Base-by-base conservation (phyloP, 164 flowering plant genomes). In the Vitis rupestris region DNA sequence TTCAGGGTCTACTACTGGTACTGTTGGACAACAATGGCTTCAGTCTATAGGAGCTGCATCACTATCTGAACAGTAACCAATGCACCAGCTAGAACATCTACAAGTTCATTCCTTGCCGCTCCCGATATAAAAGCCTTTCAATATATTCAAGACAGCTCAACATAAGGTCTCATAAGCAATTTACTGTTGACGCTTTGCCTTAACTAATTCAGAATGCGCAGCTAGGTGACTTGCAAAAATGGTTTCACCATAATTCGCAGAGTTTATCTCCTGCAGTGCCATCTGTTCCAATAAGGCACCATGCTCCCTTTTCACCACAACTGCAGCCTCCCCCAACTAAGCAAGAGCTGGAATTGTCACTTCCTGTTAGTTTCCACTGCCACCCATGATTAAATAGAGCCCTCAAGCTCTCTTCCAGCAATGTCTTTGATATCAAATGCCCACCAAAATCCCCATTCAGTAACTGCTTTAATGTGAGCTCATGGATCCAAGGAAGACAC, bases 61-160 rank as follows among this genome's bases (percentile, higher is more conserved):
- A 48, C 89, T 88, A 71, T 81, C 89, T 64, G 74, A 74, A 55
- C 84, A 78, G 59, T 79, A 82, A 50, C 69, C 84, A 19, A 47
- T 78, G 76, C 78, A 61, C 72, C 89, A 81, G 55, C 76, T 59
- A 47, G 87, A 84, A 56, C 73, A 65, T 49, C 59, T 56, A 19
- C 79, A 77, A 72, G 30, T 74, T 29, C 75, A 70, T 14, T 59
- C 79, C 49, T 53, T 75, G 64, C 59, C 75, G 70, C 84, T 72
- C 52, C 62, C 83, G 90, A 78, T 72, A 61, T 70, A 6, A 87
- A 78, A 56, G n/a, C 73, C 68, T 70, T 82, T 64, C 80, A 78
- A 17, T 17, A 67, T 15, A 70, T 59, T 65, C 77, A 16, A 85
- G 76, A 50, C 75, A 59, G 63, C 52, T 63, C 57, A 78, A 80